Percentiles rank a stretch among this genome's conserved stretches.
Evolutionary conservation across 2,329 filamentous ascomycete genomes (phyloP).

Genomic region (Fusarium sp.): DNA sequence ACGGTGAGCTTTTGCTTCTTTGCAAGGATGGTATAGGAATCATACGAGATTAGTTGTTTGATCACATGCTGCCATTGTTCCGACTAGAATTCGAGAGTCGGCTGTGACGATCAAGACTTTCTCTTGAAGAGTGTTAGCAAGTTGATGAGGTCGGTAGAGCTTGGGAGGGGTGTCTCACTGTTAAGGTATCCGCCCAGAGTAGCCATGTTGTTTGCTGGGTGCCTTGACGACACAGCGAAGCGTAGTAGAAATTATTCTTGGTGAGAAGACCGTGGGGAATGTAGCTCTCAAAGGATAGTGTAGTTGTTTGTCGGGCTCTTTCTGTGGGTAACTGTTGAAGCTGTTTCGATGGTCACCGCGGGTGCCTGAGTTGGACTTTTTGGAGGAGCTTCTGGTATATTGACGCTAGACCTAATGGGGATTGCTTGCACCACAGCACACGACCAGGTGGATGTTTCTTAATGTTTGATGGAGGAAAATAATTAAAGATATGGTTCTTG

Average conservation of each 20-base stretch:
- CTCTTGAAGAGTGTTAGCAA: constrained; percentile 65
- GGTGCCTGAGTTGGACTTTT: constrained; percentile 44
- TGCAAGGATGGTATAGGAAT: not conserved
- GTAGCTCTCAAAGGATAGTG: not conserved
- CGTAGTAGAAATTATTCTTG: not conserved
- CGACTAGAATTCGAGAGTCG: constrained; percentile 88
- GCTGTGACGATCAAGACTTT: constrained; percentile 92
- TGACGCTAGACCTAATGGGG: constrained; percentile 42
- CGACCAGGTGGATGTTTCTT: not conserved
- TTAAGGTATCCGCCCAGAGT: constrained; percentile 60
- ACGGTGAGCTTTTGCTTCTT: constrained; percentile 32
- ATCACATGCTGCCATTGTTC: constrained; percentile 87
- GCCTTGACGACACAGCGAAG: constrained; percentile 1
- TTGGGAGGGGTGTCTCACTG: constrained; percentile 51
- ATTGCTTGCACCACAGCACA: constrained; percentile 5
- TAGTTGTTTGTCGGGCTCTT: not conserved
- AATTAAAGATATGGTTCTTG: no score
- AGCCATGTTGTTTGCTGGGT: constrained; percentile 53
- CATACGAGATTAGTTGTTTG: constrained; percentile 87
- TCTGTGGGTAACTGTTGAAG: constrained; percentile 16
- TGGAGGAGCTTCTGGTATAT: constrained; percentile 37
- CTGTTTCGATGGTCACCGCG: constrained; percentile 24
- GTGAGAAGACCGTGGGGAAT: not conserved
- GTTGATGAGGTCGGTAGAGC: constrained; percentile 4
- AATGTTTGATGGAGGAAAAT: not conserved